These are phyloP conservation scores for Polysphondylium violaceum DNA, from an alignment of 78 protist species.

Conservation along the genomic window DNA sequence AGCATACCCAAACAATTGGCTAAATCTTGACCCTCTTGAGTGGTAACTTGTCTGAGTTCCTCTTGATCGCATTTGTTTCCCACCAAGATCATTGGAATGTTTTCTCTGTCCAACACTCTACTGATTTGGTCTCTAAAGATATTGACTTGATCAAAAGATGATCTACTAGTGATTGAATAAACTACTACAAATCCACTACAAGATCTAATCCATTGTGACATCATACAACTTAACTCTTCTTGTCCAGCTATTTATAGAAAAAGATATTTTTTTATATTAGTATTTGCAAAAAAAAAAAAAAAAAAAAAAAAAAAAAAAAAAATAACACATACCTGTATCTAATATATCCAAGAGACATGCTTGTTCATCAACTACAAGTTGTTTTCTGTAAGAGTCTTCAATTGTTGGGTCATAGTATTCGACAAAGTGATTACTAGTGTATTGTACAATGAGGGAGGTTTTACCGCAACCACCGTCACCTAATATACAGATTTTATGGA, in stretches of 20 bases:
- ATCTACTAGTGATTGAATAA: constrained; percentile 94
- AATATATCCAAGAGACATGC: constrained; percentile 76
- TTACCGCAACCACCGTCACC: constrained; percentile 71
- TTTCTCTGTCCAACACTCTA: constrained; percentile 93
- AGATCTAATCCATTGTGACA: constrained; percentile 94
- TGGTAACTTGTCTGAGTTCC: constrained; percentile 73
- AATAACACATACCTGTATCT: constrained; percentile 38
- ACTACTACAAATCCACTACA: constrained; percentile 99
- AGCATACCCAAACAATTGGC: constrained; percentile 81
- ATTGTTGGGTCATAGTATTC: constrained; percentile 97
- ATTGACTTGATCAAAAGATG: constrained; percentile 94
- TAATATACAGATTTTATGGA: constrained; percentile 2
- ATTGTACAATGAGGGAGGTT: constrained; percentile 46
- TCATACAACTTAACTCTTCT: constrained; percentile 98
- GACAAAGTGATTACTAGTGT: constrained; percentile 63
- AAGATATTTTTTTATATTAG: no score
- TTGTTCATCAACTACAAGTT: constrained; percentile 77
- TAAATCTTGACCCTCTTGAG: constrained; percentile 84
- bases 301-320: no score
- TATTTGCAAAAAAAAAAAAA: no score
- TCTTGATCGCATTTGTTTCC: constrained; percentile 99
- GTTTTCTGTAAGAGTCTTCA: constrained; percentile 97
- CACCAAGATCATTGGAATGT: constrained; percentile 97
- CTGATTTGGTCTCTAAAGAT: constrained; percentile 87
- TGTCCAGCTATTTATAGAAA: constrained; percentile 93